Percentiles rank a stretch among this genome's conserved stretches.
Conservation (phyloP, 1,284 basidiomycete species). For the Leccinum huronense region DNA sequence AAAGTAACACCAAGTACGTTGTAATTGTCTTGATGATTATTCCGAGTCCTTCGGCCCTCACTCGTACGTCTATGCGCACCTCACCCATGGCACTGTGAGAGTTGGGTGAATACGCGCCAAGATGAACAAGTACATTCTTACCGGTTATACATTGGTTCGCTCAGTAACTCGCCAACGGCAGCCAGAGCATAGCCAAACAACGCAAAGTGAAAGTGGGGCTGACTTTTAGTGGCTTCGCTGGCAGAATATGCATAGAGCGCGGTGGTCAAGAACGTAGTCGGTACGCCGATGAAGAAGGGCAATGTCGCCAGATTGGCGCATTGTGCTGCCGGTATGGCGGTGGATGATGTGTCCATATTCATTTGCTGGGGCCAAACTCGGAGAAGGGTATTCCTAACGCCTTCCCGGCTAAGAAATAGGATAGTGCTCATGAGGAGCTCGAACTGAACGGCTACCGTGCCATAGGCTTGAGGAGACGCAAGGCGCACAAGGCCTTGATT, state of each 20-base stretch:
- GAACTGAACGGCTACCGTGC: conserved; percentile 83
- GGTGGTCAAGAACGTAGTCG: conserved; percentile 48
- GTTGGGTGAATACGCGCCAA: conserved; percentile 16
- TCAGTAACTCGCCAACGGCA: conserved; percentile 72
- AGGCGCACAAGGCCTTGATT: conserved; percentile 88
- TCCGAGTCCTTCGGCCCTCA: conserved; percentile 80
- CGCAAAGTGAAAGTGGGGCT: conserved; percentile 64
- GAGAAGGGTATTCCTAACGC: conserved; percentile 81
- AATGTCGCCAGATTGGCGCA: conserved; percentile 55
- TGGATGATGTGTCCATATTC: conserved; percentile 16
- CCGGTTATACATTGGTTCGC: conserved; percentile 83
- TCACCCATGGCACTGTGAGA: conserved; percentile 61
- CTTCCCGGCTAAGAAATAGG: conserved; percentile 90
- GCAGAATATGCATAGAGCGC: conserved; percentile 51
- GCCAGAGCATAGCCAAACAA: conserved; percentile 71
- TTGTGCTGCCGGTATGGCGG: conserved; percentile 17
- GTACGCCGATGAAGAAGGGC: conserved; percentile 58
- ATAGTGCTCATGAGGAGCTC: conserved; percentile 86
- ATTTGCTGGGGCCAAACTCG: conserved; percentile 39
- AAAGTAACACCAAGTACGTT: conserved; percentile 64
- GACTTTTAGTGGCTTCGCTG: conserved; percentile 49
- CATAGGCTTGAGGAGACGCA: conserved; percentile 83
- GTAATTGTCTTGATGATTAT: conserved; percentile 72
- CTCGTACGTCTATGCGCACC: conserved; percentile 63
- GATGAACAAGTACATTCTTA: conserved; percentile 34